These are phyloP conservation scores for Suillus lakei DNA, from an alignment of 768 basidiomycete genomes.

Conservation along the genomic window DNA sequence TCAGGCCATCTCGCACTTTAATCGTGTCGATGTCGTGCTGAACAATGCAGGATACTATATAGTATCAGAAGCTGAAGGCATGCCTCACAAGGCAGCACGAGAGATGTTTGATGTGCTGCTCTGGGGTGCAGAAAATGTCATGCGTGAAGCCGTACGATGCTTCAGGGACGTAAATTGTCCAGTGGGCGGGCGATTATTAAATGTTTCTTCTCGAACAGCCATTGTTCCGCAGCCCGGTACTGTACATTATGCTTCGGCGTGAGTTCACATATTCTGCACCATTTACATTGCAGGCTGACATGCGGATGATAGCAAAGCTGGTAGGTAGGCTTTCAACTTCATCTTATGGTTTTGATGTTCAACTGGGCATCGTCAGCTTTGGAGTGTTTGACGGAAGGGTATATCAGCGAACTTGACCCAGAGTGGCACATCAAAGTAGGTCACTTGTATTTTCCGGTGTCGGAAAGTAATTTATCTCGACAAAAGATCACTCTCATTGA, in stretches of 20 bases:
- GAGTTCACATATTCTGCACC: slow-evolving; percentile 16
- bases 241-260: slow-evolving; percentile 33
- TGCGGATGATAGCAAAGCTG: slow-evolving; percentile 23
- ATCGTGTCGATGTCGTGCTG: slow-evolving; percentile 48
- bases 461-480: slow-evolving; percentile 2
- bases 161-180: slow-evolving; percentile 44
- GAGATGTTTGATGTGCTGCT: slow-evolving; percentile 43
- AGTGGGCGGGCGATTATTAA: slow-evolving; percentile 38
- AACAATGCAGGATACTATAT: slow-evolving; percentile 46
- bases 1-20: slow-evolving; percentile 38
- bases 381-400: slow-evolving; percentile 36
- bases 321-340: slow-evolving; percentile 11
- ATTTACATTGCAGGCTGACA: slow-evolving; percentile 11
- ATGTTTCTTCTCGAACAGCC: slow-evolving; percentile 38
- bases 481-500: slow-evolving; percentile 26
- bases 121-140: slow-evolving; percentile 39
- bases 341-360: not conserved
- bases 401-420: slow-evolving; percentile 38
- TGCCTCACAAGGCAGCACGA: slow-evolving; percentile 87
- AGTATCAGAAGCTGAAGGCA: slow-evolving; percentile 69
- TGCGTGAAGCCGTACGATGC: slow-evolving; percentile 36
- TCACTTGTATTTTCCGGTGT: not conserved
- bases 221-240: slow-evolving; percentile 21
- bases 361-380: slow-evolving; percentile 28
- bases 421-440: slow-evolving; percentile 41